phyloP scores from a whole-genome alignment of 176 grass and related monocot species.

The Themeda triandra region DNA sequence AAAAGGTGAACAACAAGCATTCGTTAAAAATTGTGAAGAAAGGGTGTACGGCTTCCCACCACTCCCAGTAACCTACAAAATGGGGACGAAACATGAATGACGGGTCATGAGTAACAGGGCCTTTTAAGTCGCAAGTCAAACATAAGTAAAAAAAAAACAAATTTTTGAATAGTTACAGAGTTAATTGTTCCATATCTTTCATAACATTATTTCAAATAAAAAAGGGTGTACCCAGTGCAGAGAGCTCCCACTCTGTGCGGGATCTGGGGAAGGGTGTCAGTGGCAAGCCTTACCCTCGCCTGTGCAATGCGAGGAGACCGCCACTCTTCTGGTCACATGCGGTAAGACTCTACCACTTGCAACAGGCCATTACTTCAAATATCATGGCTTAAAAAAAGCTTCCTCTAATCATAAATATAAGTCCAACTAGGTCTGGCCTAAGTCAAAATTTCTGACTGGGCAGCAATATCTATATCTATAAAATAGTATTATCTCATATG shows the following conservation, averaged over 20 bases:
- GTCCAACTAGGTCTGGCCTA: background rate
- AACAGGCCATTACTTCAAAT: too few relatives aligned
- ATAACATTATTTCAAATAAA: background rate
- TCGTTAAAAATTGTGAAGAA: slow-evolving; percentile 72
- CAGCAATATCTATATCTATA: background rate
- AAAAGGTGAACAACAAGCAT: slow-evolving; percentile 73
- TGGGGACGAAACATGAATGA: slow-evolving; percentile 16
- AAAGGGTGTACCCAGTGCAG: too few relatives aligned
- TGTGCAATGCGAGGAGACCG: too few relatives aligned
- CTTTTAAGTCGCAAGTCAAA: background rate
- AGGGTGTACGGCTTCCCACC: slow-evolving; percentile 73
- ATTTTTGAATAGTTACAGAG: slow-evolving; percentile 1
- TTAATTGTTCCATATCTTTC: background rate
- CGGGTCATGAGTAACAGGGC: background rate
- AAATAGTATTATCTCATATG: background rate
- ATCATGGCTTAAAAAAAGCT: background rate
- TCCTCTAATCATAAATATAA: too few relatives aligned
- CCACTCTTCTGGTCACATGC: too few relatives aligned
- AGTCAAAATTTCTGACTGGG: background rate
- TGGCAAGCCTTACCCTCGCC: too few relatives aligned
- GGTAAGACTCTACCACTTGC: too few relatives aligned
- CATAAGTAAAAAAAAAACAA: background rate
- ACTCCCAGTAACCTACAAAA: slow-evolving; percentile 72
- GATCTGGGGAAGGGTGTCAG: too few relatives aligned
- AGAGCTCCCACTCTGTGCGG: too few relatives aligned